Evolutionary conservation across 2,329 filamentous ascomycete species (phyloP), one percentile per base, ranked within the genome.

Genomic region (Alternaria rosae): DNA sequence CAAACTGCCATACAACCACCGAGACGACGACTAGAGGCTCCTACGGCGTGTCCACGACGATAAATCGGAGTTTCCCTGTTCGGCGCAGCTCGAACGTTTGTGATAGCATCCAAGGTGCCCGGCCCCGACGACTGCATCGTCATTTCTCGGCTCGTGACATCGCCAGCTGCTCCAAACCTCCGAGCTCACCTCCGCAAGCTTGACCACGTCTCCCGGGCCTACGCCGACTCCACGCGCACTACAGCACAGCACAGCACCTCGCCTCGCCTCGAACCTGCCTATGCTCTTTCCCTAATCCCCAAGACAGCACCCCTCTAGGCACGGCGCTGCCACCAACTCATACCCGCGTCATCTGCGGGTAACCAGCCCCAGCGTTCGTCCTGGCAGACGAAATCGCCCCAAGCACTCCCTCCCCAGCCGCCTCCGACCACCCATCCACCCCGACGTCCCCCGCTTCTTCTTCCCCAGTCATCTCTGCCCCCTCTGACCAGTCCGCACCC

Each of bases 331-430:
- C 63, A 59, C 67, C 66, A 62, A 64, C 57, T 51, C 64, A 59
- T 66, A 69, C 66, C 68, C 72, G 74, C 75, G 64, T 66, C 66
- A 65, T 64, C 64, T 74, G 76, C 77, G 72, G 71, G 70, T 72
- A 76, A 72, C 69, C 61, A 62, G 65, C 55, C 65, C 66, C 69
- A 65, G 72, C 70, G 64, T 77, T 88, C 88, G 89, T 88, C 86
- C 90, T 92, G 90, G 90, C 90, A 86, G 86, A 91, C 87, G 86
- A 88, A 84, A 83, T 76, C 78, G 83, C 86, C 81, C 83, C 82
- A 78, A 80, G 82, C 79, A 79, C 78, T 80, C 79, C 82, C 81
- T 83, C 87, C 85, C 86, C 85, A 85, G 83, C 85, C 87, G 84
- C 85, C 84, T 82, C 90, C 87, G 89, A 89, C 88, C 81, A 85